Conservation (phyloP, 306 rosid genomes). For the Cyamopsis tetragonoloba region DNA sequence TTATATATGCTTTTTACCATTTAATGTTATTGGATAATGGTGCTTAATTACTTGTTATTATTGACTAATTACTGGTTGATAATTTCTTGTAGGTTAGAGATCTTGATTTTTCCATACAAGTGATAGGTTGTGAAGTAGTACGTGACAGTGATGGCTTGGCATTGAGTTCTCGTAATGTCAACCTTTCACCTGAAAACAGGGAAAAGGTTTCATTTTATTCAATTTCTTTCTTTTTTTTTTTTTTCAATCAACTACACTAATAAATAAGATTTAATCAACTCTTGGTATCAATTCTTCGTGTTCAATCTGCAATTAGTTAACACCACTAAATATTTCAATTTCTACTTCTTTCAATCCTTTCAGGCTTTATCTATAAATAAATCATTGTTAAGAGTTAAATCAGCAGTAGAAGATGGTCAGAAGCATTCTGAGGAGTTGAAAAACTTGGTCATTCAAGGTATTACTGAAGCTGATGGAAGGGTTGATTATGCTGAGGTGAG, state of each 20-base stretch:
- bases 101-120: conserved; percentile 73
- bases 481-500: conserved; percentile 88
- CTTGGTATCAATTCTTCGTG: neutral
- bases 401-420: conserved; percentile 62
- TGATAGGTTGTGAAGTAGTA: conserved; percentile 63
- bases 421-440: conserved; percentile 49
- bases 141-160: conserved; percentile 86
- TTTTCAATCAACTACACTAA: neutral
- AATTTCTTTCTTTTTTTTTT: no score
- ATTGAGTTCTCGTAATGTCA: conserved; percentile 92
- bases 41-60: no score
- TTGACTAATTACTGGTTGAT: neutral
- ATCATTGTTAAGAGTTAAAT: conserved; percentile 63
- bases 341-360: conserved; percentile 19
- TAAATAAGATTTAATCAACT: neutral
- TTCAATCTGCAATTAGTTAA: conserved; percentile 3
- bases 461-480: conserved; percentile 72
- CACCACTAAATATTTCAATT: conserved; percentile 7
- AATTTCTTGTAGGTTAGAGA: conserved; percentile 74
- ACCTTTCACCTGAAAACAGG: conserved; percentile 70
- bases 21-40: conserved; percentile 13
- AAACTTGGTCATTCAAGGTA: conserved; percentile 39
- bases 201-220: conserved; percentile 49
- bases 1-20: no score
- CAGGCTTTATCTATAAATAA: conserved; percentile 78